Base-by-base conservation (phyloP, 2,329 filamentous ascomycete species). In the Neoscytalidium dimidiatum region DNA sequence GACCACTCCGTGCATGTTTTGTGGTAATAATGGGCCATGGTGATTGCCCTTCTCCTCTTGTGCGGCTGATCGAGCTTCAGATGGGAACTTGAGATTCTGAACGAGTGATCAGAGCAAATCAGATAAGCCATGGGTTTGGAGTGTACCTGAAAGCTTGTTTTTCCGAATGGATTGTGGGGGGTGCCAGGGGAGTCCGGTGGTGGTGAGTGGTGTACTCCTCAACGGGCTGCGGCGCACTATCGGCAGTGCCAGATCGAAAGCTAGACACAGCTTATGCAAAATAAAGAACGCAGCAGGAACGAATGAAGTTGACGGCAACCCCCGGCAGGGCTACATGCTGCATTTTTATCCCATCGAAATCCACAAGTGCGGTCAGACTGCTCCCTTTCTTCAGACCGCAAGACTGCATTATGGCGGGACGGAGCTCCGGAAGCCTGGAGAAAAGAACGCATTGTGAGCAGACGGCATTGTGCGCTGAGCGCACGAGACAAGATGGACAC, bases 361-460 rank as follows among this genome's bases (percentile, higher is more conserved):
- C 26, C 28, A 60, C 19, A 11, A n/a, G 26, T 46, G 56, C 56
- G 56, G 56, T 60, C 56, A 60, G n/a, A 14, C 21, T 7, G 38
- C 56, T 60, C 56, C 53, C 56, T 48, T 9, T 60, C 38, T 29
- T 33, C 56, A 60, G 56, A 60, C 56, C 56, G 56, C 56, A 60
- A 60, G 26, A 60, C 56, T 46, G 56, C 56, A 46, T 7, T 13
- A 19, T n/a, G 26, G 53, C 53, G 38, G 53, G 53, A 29, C 35
- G 53, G 35, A 28, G 35, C 41, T 9, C n/a, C 41, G 38, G 56
- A 21, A 33, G 38, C 28, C 21, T 19, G 56, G 17, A 46, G 56
- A 44, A 33, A 52, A 14, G 53, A 41, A 60, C 41, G 56, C 56
- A 46, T 46, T 46, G 56, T 60, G 56, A 60, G 19, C 56, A 19